Base-by-base conservation (phyloP, 139 green algal genomes). In the Coelastrella sp. region DNA sequence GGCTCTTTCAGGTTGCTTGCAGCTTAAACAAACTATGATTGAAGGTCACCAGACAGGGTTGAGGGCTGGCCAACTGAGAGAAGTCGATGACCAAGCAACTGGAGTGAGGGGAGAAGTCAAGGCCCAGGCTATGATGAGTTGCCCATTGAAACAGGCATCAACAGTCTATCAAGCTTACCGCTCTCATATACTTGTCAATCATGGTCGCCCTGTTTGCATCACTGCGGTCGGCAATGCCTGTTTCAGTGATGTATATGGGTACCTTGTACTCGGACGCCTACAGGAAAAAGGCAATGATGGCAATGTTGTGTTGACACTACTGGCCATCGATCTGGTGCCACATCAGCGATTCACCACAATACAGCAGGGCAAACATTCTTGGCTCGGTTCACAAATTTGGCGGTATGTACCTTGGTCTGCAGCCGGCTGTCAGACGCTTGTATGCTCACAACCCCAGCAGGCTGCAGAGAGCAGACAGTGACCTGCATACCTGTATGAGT, bases 191-290 rank as follows among this genome's bases (percentile, higher is more conserved):
- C 0, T 83, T 60, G 76, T 94, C 92, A n/a, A 95, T 95, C 84
- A 94, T 93, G 49, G 89, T 66, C 6, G 83, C 35, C 8, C 92
- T 82, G 70, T 91, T 91, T 65, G 93, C 84, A 78, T 97, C 95
- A 7, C 83, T 85, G 5, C 24, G 20, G 84, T 98, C 95, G 6
- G 96, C 93, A 81, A 96, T 93, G 76, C 96, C 96, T 0, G 95
- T 97, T 92, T 98, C 96, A 9, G 96, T 98, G 88, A 98, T 97
- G 91, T 98, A 98, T 27, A 98, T 94, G 60, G 96, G 96, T 14
- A 97, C 92, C 19, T 90, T 87, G 65, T 82, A 84, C 68, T 91
- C 25, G 6, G 8, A 57, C 4, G 87, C 75, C 87, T 90, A 75
- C 82, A 68, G 35, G 22, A 19, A 73, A 84, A 9, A 49, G 56